A percentile compares a stretch with the other conserved stretches of the same genome.
These are phyloP conservation scores for Leishmania gerbilli DNA, from an alignment of 208 protist species.

Conservation along the genomic window DNA sequence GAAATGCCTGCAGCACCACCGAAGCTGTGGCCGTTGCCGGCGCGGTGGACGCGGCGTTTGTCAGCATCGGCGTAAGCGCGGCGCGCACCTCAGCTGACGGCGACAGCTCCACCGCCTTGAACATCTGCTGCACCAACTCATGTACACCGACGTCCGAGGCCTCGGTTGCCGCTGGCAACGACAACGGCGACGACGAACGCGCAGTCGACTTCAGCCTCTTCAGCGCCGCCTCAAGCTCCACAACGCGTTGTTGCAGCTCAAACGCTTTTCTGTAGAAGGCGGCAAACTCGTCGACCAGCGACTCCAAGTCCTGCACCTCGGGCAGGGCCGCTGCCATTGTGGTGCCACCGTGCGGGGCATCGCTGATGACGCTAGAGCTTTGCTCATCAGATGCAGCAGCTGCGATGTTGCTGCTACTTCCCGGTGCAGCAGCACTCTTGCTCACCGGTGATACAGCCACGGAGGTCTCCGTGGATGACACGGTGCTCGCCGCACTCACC, in stretches of 20 bases:
- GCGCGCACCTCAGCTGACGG: constrained; percentile 19
- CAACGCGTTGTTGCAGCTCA: constrained; percentile 39
- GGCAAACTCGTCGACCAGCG: constrained; percentile 73
- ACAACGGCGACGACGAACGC: neutral
- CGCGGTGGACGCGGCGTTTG: neutral
- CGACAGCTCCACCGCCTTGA: constrained; percentile 14
- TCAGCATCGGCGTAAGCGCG: constrained; percentile 14
- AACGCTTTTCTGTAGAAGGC: constrained; percentile 52
- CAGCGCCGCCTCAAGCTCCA: constrained; percentile 47
- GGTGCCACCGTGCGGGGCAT: neutral
- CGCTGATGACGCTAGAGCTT: neutral
- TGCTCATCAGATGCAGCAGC: neutral
- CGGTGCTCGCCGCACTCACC: constrained; percentile 16
- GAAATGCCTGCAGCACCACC: constrained; percentile 22
- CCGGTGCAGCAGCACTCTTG: neutral
- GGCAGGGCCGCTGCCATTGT: constrained; percentile 26
- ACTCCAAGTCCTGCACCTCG: constrained; percentile 72
- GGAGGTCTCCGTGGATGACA: constrained; percentile 10
- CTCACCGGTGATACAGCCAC: neutral
- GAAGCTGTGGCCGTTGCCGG: neutral
- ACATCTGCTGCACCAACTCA: constrained; percentile 19
- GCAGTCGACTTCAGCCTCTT: constrained; percentile 2
- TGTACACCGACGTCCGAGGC: neutral
- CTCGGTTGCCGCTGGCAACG: neutral
- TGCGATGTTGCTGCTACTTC: neutral